Percentiles rank a stretch among this genome's conserved stretches.
phyloP scores from a whole-genome alignment of 345 rosid species.

The Kandelia obovata region DNA sequence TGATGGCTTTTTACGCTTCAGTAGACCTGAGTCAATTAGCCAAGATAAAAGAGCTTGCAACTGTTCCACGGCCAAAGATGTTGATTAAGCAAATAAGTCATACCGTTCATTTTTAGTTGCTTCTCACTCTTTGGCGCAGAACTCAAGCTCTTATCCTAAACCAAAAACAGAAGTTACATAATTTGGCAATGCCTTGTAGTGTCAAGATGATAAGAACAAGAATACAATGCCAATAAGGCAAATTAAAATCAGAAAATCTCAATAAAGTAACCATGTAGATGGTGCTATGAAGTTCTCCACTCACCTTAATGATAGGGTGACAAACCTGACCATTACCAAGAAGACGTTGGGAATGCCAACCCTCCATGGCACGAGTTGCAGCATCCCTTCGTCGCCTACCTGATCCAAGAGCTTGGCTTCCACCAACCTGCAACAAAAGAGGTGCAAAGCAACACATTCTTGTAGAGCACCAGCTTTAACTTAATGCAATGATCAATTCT shows the following conservation, averaged over 20 bases:
- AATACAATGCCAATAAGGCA: not conserved
- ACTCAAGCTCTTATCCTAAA: not conserved
- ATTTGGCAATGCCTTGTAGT: no score
- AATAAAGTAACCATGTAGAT: not conserved
- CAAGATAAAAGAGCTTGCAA: not conserved
- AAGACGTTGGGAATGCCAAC: slow-evolving; percentile 38
- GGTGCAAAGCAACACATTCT: not conserved
- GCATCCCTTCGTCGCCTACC: slow-evolving; percentile 33
- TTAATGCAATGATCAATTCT: not conserved
- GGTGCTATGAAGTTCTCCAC: not conserved
- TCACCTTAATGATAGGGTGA: slow-evolving; percentile 31
- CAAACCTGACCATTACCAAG: slow-evolving; percentile 34
- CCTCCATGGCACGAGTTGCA: slow-evolving; percentile 39
- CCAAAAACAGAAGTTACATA: not conserved
- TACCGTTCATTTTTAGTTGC: not conserved
- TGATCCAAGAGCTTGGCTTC: slow-evolving; percentile 27
- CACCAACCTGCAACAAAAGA: slow-evolving; percentile 18
- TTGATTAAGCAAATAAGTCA: not conserved
- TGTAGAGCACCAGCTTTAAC: not conserved
- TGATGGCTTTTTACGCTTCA: not conserved
- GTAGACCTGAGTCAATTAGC: not conserved
- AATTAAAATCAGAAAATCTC: not conserved
- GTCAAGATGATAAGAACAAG: not conserved
- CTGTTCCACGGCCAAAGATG: not conserved
- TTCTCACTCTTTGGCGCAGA: not conserved